Conservation (phyloP, 2,329 filamentous ascomycete species). For the Pseudogymnoascus sp. region DNA sequence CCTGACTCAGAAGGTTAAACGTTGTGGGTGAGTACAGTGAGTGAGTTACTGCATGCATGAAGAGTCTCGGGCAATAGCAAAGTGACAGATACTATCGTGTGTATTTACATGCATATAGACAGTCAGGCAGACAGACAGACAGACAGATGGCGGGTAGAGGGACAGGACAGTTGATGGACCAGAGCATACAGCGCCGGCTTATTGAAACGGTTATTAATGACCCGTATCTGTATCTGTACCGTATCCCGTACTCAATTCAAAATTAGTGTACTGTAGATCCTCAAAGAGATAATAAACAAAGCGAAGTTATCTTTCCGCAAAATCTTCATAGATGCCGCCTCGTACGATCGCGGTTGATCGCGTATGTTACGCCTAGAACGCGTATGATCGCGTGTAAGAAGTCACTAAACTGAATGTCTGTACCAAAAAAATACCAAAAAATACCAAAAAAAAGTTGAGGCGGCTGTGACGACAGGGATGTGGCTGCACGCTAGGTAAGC, state of each 20-base stretch:
- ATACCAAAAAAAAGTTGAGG: neutral
- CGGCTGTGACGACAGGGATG: slow-evolving; percentile 8
- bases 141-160: neutral
- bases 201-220: neutral
- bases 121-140: neutral
- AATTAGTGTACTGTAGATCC: neutral
- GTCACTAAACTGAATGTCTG: neutral
- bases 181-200: neutral
- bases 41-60: neutral
- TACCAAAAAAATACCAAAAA: neutral
- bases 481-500: slow-evolving; percentile 8
- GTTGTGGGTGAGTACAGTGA: neutral
- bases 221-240: neutral
- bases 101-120: neutral
- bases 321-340: neutral
- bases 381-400: neutral
- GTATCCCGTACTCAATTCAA: neutral
- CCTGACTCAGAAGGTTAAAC: slow-evolving; percentile 7
- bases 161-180: neutral
- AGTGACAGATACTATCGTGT: neutral
- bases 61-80: neutral
- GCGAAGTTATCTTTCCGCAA: neutral
- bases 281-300: neutral
- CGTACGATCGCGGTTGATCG: neutral
- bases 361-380: neutral